These are phyloP conservation scores for Naganishia sp. DNA, from an alignment of 1,284 basidiomycete species.

Conservation along the genomic window DNA sequence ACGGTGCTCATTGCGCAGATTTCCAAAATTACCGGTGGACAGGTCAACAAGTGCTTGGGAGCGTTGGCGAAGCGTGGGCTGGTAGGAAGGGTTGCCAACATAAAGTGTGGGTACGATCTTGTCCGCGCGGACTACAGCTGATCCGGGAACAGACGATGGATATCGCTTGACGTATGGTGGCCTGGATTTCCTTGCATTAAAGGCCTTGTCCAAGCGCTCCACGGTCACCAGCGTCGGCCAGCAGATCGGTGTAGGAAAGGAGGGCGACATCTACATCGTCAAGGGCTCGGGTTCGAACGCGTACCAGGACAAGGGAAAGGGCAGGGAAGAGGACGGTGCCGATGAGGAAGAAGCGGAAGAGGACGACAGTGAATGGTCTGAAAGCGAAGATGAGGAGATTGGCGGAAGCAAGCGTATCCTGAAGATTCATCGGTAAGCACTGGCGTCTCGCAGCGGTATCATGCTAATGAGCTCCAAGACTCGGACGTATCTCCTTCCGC, in stretches of 20 bases:
- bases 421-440: conserved; percentile 33
- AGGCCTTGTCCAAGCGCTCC: conserved; percentile 86
- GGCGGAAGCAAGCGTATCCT: conserved; percentile 31
- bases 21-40: conserved; percentile 83
- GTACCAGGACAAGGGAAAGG: conserved; percentile 61
- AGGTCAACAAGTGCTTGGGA: conserved; percentile 89
- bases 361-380: conserved; percentile 27
- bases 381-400: conserved; percentile 27
- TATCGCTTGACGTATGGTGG: conserved; percentile 97
- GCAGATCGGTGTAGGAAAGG: conserved; percentile 97
- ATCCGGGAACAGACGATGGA: conserved; percentile 73
- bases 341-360: conserved; percentile 57
- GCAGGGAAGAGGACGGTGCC: conserved; percentile 64
- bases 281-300: conserved; percentile 68
- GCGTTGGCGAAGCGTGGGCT: conserved; percentile 88
- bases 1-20: conserved; percentile 82
- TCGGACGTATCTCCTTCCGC: conserved; percentile 94
- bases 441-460: background rate
- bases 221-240: conserved; percentile 79
- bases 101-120: conserved; percentile 68
- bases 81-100: conserved; percentile 84
- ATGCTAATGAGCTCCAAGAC: conserved; percentile 55
- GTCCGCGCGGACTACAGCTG: conserved; percentile 10
- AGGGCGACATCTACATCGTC: conserved; percentile 96
- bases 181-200: conserved; percentile 92